A percentile compares a stretch with the other conserved stretches of the same genome.
Conservation (phyloP, 169 alveolate species). For the Ichthyophthirius multifiliis region DNA sequence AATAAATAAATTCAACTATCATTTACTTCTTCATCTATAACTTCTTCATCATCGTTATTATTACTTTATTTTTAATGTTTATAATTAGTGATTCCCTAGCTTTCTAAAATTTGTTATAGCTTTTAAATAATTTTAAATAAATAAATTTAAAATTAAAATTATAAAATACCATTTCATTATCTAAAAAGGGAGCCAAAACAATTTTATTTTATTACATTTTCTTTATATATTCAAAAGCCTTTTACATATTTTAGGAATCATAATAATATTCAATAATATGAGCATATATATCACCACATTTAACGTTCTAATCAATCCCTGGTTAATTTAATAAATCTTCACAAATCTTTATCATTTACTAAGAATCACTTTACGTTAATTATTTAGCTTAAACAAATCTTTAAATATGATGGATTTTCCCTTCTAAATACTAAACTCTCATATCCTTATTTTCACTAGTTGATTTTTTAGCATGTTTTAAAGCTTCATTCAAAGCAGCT, state of each 20-base stretch:
- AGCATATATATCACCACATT: conserved; percentile 78
- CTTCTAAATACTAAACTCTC: conserved; percentile 54
- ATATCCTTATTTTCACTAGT: conserved; percentile 60
- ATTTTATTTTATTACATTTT: conserved; percentile 59
- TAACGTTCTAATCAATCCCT: conserved; percentile 66
- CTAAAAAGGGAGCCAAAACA: conserved; percentile 65
- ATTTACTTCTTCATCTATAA: conserved; percentile 2
- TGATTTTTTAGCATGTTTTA: conserved; percentile 68
- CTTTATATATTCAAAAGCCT: conserved; percentile 43
- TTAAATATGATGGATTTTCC: conserved; percentile 61
- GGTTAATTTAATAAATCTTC: conserved; percentile 60
- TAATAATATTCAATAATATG: conserved; percentile 61
- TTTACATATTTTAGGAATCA: conserved; percentile 10
- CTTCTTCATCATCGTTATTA: neutral
- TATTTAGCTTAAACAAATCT: conserved; percentile 73
- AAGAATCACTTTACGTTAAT: conserved; percentile 50
- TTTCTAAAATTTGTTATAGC: conserved; percentile 8
- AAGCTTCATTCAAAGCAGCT: conserved; percentile 82
- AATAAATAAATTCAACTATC: too few relatives aligned
- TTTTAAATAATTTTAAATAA: neutral
- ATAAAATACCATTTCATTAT: conserved; percentile 49
- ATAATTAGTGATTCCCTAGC: neutral
- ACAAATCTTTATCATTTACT: conserved; percentile 63
- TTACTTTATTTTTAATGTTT: neutral
- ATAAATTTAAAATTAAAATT: neutral